Evolutionary conservation across 1,284 basidiomycete species (phyloP).

Genomic region (Ceratobasidium theobromae): DNA sequence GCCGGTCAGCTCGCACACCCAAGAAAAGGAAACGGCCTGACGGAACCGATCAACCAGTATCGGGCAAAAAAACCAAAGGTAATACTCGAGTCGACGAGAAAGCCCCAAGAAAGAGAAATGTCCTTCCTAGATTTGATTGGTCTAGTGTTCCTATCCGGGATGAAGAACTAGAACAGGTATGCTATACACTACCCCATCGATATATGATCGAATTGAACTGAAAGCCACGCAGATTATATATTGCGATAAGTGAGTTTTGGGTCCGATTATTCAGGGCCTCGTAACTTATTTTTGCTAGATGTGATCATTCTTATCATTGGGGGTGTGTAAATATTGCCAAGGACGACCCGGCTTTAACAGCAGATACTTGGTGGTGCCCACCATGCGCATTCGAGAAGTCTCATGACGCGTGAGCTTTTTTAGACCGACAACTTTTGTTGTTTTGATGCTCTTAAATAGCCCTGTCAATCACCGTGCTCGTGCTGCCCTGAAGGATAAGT

Average conservation of each 20-base stretch:
- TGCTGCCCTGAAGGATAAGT: background rate
- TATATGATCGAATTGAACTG: background rate
- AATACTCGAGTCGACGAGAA: background rate
- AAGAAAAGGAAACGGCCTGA: slow-evolving; percentile 5
- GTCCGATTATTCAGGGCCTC: background rate
- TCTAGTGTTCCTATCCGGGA: background rate
- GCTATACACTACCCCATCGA: background rate
- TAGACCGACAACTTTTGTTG: too few species aligned
- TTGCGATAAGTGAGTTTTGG: slow-evolving; percentile 8
- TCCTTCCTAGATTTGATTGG: background rate
- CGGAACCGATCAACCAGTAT: background rate
- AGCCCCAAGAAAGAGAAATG: background rate
- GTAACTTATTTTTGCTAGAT: background rate
- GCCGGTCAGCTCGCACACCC: background rate
- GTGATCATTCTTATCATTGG: slow-evolving; percentile 5
- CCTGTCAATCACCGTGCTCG: background rate
- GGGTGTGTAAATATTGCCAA: background rate
- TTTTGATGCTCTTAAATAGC: too few species aligned
- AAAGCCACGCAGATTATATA: background rate
- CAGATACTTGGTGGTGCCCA: background rate
- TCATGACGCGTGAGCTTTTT: background rate
- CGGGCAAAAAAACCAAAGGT: background rate
- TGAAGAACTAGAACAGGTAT: background rate
- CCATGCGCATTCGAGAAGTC: background rate
- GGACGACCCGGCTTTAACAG: background rate